Evolutionary conservation across 805 yeast genomes (phyloP).

Genomic region (Wickerhamiella kurtzmanii): DNA sequence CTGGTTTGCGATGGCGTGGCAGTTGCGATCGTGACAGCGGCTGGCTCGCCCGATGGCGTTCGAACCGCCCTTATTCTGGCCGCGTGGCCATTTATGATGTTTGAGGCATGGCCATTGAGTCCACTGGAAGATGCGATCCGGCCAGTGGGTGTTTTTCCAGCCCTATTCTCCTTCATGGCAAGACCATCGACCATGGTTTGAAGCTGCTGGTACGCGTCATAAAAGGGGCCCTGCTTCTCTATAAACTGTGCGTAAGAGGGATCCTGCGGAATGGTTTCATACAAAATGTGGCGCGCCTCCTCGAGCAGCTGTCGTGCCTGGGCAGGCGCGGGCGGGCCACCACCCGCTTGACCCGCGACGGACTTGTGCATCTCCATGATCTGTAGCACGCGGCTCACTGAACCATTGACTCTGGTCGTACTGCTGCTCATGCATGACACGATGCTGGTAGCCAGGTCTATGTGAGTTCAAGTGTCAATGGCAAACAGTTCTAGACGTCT

Average conservation of each 20-base stretch:
- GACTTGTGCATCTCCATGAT: constrained; percentile 5
- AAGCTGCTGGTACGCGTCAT: constrained; percentile 2
- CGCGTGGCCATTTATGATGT: neutral
- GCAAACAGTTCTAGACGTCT: too few relatives aligned
- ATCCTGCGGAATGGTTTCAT: constrained; percentile 2
- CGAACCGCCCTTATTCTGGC: neutral
- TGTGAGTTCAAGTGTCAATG: neutral
- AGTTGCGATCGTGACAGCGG: neutral
- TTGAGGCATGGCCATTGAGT: neutral
- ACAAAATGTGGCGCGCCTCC: constrained; percentile 7
- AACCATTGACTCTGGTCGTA: neutral
- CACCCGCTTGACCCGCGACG: constrained; percentile 7
- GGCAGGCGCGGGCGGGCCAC: constrained; percentile 11
- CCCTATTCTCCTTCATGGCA: neutral
- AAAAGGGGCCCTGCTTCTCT: constrained; percentile 1
- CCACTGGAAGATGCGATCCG: neutral
- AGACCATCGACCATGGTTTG: neutral
- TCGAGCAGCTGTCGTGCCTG: constrained; percentile 1
- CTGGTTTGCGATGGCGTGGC: neutral
- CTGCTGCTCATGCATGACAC: neutral
- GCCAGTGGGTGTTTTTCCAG: neutral
- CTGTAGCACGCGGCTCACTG: constrained; percentile 2
- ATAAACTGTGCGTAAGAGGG: constrained; percentile 3
- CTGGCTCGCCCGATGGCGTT: neutral
- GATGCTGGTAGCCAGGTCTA: neutral